Conservation (phyloP, 306 rosid species). For the Erythrophleum fordii region DNA sequence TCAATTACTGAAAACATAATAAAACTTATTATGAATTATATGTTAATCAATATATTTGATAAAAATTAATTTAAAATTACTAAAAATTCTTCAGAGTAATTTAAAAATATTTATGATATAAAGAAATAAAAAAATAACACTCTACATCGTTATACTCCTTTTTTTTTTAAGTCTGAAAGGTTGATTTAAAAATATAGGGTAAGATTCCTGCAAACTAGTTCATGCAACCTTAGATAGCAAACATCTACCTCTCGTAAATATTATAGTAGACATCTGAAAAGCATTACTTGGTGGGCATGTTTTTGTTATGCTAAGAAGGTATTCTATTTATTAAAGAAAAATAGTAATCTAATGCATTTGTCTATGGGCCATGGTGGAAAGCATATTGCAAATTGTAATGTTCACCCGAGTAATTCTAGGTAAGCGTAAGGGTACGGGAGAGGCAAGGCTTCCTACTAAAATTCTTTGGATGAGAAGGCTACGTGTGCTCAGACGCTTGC, state of each 20-base stretch:
- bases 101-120: no score
- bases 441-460: conserved; percentile 95
- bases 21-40: no score
- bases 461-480: conserved; percentile 97
- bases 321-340: neutral
- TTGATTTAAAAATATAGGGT: neutral
- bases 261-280: neutral
- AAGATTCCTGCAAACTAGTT: neutral
- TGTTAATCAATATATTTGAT: no score
- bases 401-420: conserved; percentile 47
- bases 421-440: conserved; percentile 96
- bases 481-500: conserved; percentile 94
- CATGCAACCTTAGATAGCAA: neutral
- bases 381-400: neutral
- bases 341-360: neutral
- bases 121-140: no score
- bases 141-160: no score
- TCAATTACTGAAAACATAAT: no score
- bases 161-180: no score
- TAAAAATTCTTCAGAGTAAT: no score
- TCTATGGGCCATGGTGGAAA: neutral
- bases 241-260: neutral
- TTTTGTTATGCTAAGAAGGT: neutral
- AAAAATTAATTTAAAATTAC: no score
- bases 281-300: neutral